phyloP scores from a whole-genome alignment of 192 early-diverging fungal species.

The Geranomyces variabilis region DNA sequence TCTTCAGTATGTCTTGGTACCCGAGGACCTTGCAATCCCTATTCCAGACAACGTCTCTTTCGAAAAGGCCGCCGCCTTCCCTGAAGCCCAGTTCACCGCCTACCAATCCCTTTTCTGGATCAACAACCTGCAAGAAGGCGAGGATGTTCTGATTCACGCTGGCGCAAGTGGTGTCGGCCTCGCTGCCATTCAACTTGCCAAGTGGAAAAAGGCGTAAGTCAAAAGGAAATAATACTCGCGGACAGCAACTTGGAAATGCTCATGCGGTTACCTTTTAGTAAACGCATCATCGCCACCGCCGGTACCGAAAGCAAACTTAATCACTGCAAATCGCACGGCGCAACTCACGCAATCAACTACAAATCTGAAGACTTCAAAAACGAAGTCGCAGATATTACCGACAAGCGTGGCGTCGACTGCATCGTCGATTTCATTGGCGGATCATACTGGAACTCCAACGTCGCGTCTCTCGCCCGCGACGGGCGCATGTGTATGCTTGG shows the following conservation, averaged over 20 bases:
- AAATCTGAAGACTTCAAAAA: constrained; percentile 68
- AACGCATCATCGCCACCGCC: constrained; percentile 79
- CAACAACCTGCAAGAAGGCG: constrained; percentile 70
- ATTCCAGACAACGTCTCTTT: constrained; percentile 71
- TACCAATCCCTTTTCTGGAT: constrained; percentile 81
- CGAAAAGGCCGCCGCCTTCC: constrained; percentile 78
- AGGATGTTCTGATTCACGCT: constrained; percentile 87
- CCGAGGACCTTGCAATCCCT: constrained; percentile 57
- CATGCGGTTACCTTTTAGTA: constrained; percentile 12
- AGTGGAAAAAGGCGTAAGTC: constrained; percentile 42
- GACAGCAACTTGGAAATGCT: no score
- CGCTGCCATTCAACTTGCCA: constrained; percentile 88
- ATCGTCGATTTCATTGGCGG: constrained; percentile 84
- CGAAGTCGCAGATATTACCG: constrained; percentile 65
- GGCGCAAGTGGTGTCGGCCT: constrained; percentile 87
- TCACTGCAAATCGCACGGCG: constrained; percentile 70
- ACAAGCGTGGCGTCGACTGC: constrained; percentile 74
- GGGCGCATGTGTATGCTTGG: constrained; percentile 85
- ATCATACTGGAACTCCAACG: constrained; percentile 46
- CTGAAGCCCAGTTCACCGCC: constrained; percentile 72
- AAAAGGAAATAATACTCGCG: no score
- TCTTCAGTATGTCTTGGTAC: constrained; percentile 63
- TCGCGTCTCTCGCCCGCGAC: constrained; percentile 72
- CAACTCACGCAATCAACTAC: constrained; percentile 84
- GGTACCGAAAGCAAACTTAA: constrained; percentile 75